A percentile compares a stretch with the other conserved stretches of the same genome.
Evolutionary conservation across 2,329 filamentous ascomycete genomes (phyloP).

Genomic region (Delphinella strobiligena): DNA sequence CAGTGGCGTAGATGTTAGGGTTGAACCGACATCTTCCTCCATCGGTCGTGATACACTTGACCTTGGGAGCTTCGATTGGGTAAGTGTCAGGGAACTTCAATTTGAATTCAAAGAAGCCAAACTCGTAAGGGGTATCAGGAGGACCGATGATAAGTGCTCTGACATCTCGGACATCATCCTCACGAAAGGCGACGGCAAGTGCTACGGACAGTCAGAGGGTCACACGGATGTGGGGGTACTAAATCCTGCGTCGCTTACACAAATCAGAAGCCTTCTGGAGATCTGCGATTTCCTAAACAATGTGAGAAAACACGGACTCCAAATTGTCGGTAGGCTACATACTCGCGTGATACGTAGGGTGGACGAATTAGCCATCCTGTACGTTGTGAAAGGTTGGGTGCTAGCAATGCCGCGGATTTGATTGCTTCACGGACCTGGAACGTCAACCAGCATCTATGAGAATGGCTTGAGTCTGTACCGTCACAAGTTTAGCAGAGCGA

Average conservation of each 20-base stretch:
- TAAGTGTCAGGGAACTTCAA: constrained; percentile 53
- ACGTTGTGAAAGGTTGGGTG: too few species aligned
- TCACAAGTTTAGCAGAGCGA: too few species aligned
- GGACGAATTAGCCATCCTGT: constrained; percentile 66
- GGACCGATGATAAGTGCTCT: constrained; percentile 83
- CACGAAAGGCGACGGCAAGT: constrained; percentile 74
- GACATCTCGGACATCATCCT: constrained; percentile 79
- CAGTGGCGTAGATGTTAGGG: constrained; percentile 85
- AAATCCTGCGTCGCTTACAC: constrained; percentile 44
- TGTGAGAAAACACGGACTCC: too few species aligned
- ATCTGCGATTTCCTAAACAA: constrained; percentile 77
- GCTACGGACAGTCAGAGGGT: constrained; percentile 36
- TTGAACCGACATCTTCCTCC: constrained; percentile 83
- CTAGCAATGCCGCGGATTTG: too few species aligned
- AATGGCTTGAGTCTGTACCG: too few species aligned
- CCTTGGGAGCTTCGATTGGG: constrained; percentile 51
- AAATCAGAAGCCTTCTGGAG: constrained; percentile 75
- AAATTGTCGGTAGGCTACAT: too few species aligned
- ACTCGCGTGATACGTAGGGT: constrained; percentile 81
- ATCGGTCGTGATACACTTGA: constrained; percentile 72
- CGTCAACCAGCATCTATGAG: too few species aligned
- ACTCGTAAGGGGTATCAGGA: constrained; percentile 90
- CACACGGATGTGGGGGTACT: neutral
- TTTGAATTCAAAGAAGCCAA: constrained; percentile 84
- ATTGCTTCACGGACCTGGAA: too few species aligned